These are phyloP conservation scores for Colletotrichum sp. DNA, from an alignment of 2,329 filamentous ascomycete species.

Conservation along the genomic window DNA sequence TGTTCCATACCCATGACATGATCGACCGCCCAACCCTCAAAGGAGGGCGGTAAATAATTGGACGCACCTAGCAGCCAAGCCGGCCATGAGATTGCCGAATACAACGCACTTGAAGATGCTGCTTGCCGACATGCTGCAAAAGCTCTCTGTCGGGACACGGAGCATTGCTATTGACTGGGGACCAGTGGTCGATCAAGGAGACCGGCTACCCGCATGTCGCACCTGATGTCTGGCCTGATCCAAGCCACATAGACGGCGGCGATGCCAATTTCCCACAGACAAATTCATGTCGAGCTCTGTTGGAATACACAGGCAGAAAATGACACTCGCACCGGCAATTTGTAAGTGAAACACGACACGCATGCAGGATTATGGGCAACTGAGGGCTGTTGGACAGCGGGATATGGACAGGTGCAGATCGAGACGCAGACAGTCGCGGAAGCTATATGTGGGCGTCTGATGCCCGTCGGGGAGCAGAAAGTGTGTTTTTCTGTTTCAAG, in stretches of 20 bases:
- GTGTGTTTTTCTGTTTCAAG: conserved; percentile 5
- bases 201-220: not conserved
- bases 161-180: not conserved
- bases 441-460: not conserved
- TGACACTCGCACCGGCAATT: not conserved
- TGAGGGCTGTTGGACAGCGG: not conserved
- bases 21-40: not conserved
- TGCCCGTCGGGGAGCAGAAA: not conserved
- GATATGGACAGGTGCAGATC: not conserved
- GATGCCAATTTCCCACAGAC: not conserved
- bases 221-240: not conserved
- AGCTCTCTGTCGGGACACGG: not conserved
- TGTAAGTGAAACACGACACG: not conserved
- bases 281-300: not conserved
- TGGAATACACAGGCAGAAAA: not conserved
- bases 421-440: conserved; percentile 2
- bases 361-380: not conserved
- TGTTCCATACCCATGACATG: not conserved
- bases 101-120: not conserved
- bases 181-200: not conserved
- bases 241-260: not conserved
- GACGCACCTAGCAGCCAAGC: not conserved
- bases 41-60: not conserved
- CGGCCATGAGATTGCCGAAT: not conserved
- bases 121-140: not conserved